Percentiles rank a stretch among this genome's conserved stretches.
Evolutionary conservation across 441 rosid genomes (phyloP).

Genomic region (Gossypium schwendimanii): DNA sequence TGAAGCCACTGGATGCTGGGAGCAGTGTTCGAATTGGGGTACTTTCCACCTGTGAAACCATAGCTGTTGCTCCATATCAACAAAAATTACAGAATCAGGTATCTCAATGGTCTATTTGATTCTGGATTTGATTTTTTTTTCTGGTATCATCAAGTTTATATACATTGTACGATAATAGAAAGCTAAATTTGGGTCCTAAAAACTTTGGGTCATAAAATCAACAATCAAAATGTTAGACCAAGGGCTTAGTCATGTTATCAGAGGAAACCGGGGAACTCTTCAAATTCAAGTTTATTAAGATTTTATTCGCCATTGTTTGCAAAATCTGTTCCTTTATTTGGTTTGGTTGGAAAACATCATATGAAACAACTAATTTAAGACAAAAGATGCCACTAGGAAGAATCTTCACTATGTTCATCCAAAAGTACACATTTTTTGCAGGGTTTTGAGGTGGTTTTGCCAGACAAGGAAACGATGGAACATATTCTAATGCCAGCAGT

Average conservation of each 20-base stretch:
- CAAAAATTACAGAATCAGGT: constrained; percentile 47
- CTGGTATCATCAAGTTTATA: neutral
- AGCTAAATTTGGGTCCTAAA: neutral
- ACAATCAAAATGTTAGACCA: neutral
- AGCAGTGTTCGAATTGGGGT: constrained; percentile 38
- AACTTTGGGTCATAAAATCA: neutral
- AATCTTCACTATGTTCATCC: neutral
- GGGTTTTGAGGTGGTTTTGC: constrained; percentile 61
- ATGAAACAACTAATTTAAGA: neutral
- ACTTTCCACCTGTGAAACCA: constrained; percentile 25
- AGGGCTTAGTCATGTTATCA: neutral
- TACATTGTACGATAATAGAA: neutral
- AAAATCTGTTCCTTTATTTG: no score
- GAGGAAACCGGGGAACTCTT: neutral
- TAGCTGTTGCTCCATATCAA: constrained; percentile 31
- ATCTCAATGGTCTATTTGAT: neutral
- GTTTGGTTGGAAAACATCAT: no score
- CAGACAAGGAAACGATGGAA: constrained; percentile 40
- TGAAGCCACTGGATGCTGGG: constrained; percentile 51
- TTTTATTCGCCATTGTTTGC: neutral
- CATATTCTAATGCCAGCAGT: constrained; percentile 40
- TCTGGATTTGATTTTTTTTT: neutral
- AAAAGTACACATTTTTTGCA: constrained; percentile 6
- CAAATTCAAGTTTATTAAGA: neutral
- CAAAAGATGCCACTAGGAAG: neutral